Evolutionary conservation across 139 green algal genomes (phyloP).

Genomic region (Chara braunii): DNA sequence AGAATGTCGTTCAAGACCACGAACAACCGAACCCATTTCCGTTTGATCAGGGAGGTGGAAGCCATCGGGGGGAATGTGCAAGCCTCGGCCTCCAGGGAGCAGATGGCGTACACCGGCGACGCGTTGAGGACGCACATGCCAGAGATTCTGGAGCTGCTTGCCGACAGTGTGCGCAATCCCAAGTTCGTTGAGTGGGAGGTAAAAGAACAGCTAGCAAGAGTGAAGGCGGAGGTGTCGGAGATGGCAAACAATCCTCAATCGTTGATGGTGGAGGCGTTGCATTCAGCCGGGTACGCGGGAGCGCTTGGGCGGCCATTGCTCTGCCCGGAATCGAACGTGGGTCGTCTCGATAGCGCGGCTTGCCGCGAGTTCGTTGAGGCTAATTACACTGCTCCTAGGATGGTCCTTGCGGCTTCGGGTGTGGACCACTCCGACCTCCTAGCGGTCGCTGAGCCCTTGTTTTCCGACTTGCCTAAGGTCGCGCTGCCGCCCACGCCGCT

Average conservation of each 20-base stretch:
- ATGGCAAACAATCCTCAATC: constrained; percentile 58
- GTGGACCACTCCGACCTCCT: constrained; percentile 70
- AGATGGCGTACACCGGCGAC: constrained; percentile 90
- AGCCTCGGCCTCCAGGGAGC: constrained; percentile 50
- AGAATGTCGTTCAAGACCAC: constrained; percentile 88
- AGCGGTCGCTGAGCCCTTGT: constrained; percentile 41
- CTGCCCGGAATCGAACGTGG: constrained; percentile 40
- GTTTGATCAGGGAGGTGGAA: constrained; percentile 74
- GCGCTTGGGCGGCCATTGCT: constrained; percentile 73
- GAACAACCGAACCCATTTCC: constrained; percentile 63
- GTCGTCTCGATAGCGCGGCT: constrained; percentile 47
- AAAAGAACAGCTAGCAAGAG: constrained; percentile 48
- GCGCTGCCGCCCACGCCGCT: background rate
- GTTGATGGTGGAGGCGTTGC: constrained; percentile 54
- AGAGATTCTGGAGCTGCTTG: constrained; percentile 79
- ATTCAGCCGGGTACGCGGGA: constrained; percentile 64
- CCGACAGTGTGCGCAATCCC: constrained; percentile 81
- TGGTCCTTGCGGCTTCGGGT: constrained; percentile 77
- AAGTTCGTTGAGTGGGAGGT: constrained; percentile 67
- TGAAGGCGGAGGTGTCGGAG: constrained; percentile 58
- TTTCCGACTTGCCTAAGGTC: constrained; percentile 12
- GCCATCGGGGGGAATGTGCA: constrained; percentile 74
- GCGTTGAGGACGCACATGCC: constrained; percentile 64
- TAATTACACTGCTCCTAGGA: constrained; percentile 63
- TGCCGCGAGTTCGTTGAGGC: constrained; percentile 57